phyloP scores from a whole-genome alignment of 371 early-diverging fungal species.

The Syncephalastrum racemosum region DNA sequence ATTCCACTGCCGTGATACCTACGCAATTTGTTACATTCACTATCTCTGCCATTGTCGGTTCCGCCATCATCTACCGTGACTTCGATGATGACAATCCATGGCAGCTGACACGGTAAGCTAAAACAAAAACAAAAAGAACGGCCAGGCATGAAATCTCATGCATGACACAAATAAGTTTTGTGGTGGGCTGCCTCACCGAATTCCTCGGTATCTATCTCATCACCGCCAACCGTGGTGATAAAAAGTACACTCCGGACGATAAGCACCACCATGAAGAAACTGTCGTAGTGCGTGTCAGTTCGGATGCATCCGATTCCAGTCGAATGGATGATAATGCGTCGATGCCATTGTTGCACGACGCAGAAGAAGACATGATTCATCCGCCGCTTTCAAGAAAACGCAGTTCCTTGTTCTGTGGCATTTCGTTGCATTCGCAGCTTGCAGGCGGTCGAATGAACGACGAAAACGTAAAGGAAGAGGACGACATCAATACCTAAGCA shows the following conservation, averaged over 20 bases:
- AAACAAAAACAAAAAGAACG: not conserved
- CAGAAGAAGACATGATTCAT: not conserved
- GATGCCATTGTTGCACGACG: not conserved
- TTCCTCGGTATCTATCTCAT: slow-evolving; percentile 75
- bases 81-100: slow-evolving; percentile 49
- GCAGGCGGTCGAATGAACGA: slow-evolving; percentile 13
- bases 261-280: not conserved
- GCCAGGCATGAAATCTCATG: not conserved
- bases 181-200: slow-evolving; percentile 62
- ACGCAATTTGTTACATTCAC: slow-evolving; percentile 83
- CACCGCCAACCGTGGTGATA: slow-evolving; percentile 34
- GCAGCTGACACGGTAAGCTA: slow-evolving; percentile 15
- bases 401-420: slow-evolving; percentile 11
- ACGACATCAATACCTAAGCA: slow-evolving; percentile 44
- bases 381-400: slow-evolving; percentile 3
- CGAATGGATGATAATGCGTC: not conserved
- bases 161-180: slow-evolving; percentile 30
- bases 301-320: slow-evolving; percentile 4
- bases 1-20: slow-evolving; percentile 76
- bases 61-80: slow-evolving; percentile 70
- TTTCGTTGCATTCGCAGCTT: slow-evolving; percentile 19
- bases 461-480: not conserved
- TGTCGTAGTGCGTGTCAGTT: slow-evolving; percentile 3
- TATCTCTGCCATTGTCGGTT: slow-evolving; percentile 72
- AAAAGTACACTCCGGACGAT: slow-evolving; percentile 3